These are phyloP conservation scores for Rosa persica DNA, from an alignment of 306 rosid species.

Conservation along the genomic window DNA sequence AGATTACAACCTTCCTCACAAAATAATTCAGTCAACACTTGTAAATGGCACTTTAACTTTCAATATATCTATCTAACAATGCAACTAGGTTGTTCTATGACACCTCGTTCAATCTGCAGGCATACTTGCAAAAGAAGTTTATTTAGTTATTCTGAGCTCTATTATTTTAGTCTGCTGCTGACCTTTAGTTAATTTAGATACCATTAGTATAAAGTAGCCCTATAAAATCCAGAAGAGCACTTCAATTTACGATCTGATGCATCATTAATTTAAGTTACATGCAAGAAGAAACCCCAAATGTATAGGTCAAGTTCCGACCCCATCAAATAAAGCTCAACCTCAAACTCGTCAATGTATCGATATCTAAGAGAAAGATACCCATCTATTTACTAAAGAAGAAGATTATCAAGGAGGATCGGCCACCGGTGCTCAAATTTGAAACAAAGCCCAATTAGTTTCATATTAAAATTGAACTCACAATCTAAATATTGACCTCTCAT, in stretches of 20 bases:
- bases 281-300: neutral
- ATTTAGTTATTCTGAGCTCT: neutral
- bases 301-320: neutral
- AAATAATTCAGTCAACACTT: neutral
- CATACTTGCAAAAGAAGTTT: neutral
- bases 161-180: neutral
- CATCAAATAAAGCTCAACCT: no score
- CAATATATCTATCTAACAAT: no score
- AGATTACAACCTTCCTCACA: neutral
- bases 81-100: no score
- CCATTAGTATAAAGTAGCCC: neutral
- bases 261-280: neutral
- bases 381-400: no score
- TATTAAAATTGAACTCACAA: no score
- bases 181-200: neutral
- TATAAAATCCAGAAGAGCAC: neutral
- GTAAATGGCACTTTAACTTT: neutral
- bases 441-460: no score
- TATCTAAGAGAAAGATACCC: no score
- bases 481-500: no score
- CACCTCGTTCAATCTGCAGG: no score
- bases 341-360: no score
- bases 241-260: neutral
- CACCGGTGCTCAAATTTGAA: no score
- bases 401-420: no score